phyloP scores from a whole-genome alignment of 2,329 filamentous ascomycete genomes.

The Paecilomyces sp. region DNA sequence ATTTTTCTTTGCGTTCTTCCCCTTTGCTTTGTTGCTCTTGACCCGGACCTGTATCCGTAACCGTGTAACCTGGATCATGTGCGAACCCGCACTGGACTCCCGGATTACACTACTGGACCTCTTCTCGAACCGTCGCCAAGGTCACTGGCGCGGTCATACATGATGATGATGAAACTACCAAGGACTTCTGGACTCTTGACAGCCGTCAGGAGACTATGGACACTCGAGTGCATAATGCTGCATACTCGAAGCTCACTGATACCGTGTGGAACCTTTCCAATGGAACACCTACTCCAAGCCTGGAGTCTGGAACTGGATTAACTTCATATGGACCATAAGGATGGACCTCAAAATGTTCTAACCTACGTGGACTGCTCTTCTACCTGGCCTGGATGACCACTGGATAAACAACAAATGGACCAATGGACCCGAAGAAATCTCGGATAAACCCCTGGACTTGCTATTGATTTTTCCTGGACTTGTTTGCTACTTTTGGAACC shows the following conservation, averaged over 20 bases:
- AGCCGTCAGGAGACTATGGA: constrained; percentile 27
- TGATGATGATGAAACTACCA: constrained; percentile 16
- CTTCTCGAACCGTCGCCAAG: constrained; percentile 7
- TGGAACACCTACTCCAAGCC: constrained; percentile 17
- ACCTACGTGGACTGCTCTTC: neutral
- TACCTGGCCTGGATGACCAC: neutral
- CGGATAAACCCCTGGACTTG: constrained; percentile 11
- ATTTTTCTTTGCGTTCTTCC: constrained; percentile 15
- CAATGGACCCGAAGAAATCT: constrained; percentile 4
- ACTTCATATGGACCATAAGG: constrained; percentile 4
- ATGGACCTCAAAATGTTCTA: neutral
- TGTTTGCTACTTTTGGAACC: neutral
- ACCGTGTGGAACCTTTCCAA: constrained; percentile 9
- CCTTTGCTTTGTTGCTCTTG: constrained; percentile 10
- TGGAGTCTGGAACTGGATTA: constrained; percentile 19
- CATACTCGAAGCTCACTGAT: constrained; percentile 20
- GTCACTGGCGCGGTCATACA: constrained; percentile 6
- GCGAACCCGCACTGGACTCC: constrained; percentile 5
- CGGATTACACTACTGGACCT: constrained; percentile 9
- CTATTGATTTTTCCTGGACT: neutral
- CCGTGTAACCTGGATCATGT: constrained; percentile 9
- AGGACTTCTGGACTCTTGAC: constrained; percentile 18
- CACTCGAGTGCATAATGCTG: constrained; percentile 34
- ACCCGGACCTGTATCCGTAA: constrained; percentile 14
- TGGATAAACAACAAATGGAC: neutral